These are phyloP conservation scores for Bruguiera sexangula DNA, from an alignment of 345 rosid genomes.

Conservation along the genomic window DNA sequence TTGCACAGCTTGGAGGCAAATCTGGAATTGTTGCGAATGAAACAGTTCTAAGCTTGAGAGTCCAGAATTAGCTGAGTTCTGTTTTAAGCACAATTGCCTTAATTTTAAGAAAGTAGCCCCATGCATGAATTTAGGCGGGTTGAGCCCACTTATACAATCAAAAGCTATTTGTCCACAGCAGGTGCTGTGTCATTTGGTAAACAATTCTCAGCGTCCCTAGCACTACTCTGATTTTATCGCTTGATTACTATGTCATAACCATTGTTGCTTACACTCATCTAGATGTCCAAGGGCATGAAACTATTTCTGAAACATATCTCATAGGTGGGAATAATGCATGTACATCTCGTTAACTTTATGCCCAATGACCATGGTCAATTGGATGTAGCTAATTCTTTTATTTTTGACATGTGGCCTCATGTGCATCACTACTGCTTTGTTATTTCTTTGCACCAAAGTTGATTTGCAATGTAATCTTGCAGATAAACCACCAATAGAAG, in stretches of 20 bases:
- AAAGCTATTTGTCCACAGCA: no score
- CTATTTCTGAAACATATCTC: slow-evolving; percentile 2
- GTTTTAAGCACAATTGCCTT: neutral
- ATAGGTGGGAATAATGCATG: neutral
- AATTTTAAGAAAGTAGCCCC: no score
- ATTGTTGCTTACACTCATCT: neutral
- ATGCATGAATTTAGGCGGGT: no score
- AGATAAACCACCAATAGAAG: slow-evolving; percentile 95
- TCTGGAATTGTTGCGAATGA: neutral
- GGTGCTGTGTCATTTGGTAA: no score
- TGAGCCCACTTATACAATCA: no score
- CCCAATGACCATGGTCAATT: neutral
- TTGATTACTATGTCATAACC: neutral
- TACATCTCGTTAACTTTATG: neutral
- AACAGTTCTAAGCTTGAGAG: neutral
- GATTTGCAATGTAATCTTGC: slow-evolving; percentile 27
- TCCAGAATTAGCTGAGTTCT: neutral
- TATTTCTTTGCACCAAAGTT: neutral
- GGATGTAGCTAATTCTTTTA: neutral
- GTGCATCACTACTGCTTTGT: neutral
- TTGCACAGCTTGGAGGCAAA: neutral
- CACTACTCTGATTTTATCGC: no score
- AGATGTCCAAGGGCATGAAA: neutral
- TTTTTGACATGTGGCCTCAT: neutral
- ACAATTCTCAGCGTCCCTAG: no score